Percentiles rank a stretch among this genome's conserved stretches.
phyloP scores from a whole-genome alignment of 2,329 filamentous ascomycete species.

The Leptosphaerulina australis region DNA sequence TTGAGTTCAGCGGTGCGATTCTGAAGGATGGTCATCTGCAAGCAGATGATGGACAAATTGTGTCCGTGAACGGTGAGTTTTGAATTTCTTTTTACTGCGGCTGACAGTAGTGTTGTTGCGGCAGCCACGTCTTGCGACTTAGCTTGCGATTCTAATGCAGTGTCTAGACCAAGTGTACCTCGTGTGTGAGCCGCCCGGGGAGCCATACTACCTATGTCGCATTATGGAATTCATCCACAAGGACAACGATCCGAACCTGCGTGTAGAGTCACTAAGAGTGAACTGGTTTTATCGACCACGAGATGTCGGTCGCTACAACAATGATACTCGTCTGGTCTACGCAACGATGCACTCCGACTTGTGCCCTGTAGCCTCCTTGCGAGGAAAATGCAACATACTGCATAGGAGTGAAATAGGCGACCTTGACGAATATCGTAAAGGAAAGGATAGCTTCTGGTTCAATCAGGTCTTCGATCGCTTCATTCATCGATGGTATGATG shows the following conservation, averaged over 20 bases:
- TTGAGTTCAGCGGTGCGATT: slow-evolving; percentile 71
- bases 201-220: slow-evolving; percentile 95
- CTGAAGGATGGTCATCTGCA: slow-evolving; percentile 78
- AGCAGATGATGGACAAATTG: slow-evolving; percentile 86
- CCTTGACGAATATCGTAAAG: slow-evolving; percentile 82
- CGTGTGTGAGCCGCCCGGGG: slow-evolving; percentile 94
- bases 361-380: slow-evolving; percentile 87
- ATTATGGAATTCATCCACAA: slow-evolving; percentile 97
- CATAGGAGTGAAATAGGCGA: slow-evolving; percentile 86
- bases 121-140: slow-evolving; percentile 38
- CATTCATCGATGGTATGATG: slow-evolving; percentile 96
- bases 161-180: slow-evolving; percentile 83
- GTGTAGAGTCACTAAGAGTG: slow-evolving; percentile 85
- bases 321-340: slow-evolving; percentile 89
- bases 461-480: slow-evolving; percentile 98
- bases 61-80: slow-evolving; percentile 79
- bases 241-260: slow-evolving; percentile 69
- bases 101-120: slow-evolving; percentile 34
- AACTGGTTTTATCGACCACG: slow-evolving; percentile 99
- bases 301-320: slow-evolving; percentile 90
- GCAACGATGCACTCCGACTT: slow-evolving; percentile 99
- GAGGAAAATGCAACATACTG: slow-evolving; percentile 89
- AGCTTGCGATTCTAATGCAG: slow-evolving; percentile 45
- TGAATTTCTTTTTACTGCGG: slow-evolving; percentile 29
- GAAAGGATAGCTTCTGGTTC: slow-evolving; percentile 90